Percentiles rank a stretch among this genome's conserved stretches.
Evolutionary conservation across 441 rosid species (phyloP).

Genomic region (Syzygium syzygioides): DNA sequence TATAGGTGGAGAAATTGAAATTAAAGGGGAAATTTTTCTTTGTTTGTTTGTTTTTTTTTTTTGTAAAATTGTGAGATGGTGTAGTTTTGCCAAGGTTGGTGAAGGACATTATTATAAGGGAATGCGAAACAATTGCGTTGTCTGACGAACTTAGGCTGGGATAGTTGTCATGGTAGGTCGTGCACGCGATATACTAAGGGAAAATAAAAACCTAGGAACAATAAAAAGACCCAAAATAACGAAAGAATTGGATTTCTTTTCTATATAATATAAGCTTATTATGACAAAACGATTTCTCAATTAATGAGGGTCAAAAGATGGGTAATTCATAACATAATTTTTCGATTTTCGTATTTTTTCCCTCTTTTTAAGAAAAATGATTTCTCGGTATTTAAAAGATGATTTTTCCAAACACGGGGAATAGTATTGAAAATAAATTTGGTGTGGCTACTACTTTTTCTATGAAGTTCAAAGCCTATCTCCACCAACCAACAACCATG

Average conservation of each 20-base stretch:
- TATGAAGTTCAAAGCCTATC: background rate
- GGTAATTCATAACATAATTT: background rate
- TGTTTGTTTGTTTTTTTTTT: background rate
- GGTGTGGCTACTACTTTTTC: background rate
- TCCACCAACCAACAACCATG: background rate
- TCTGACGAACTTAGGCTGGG: background rate
- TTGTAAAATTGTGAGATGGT: background rate
- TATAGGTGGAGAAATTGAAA: background rate
- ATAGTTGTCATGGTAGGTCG: background rate
- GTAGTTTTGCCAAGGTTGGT: background rate
- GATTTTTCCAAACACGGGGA: background rate
- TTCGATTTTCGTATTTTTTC: background rate
- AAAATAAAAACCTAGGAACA: background rate
- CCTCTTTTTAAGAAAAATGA: background rate
- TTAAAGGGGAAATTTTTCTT: background rate
- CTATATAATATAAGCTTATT: background rate
- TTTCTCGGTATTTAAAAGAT: background rate
- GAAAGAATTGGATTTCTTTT: background rate
- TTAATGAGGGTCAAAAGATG: fast-evolving
- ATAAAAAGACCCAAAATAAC: background rate
- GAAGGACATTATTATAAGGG: background rate
- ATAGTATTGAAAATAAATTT: background rate
- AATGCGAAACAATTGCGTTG: background rate
- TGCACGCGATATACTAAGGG: background rate
- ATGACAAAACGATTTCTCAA: fast-evolving